Conservation (phyloP, 768 basidiomycete genomes). For the Rhizopogon vulgaris region DNA sequence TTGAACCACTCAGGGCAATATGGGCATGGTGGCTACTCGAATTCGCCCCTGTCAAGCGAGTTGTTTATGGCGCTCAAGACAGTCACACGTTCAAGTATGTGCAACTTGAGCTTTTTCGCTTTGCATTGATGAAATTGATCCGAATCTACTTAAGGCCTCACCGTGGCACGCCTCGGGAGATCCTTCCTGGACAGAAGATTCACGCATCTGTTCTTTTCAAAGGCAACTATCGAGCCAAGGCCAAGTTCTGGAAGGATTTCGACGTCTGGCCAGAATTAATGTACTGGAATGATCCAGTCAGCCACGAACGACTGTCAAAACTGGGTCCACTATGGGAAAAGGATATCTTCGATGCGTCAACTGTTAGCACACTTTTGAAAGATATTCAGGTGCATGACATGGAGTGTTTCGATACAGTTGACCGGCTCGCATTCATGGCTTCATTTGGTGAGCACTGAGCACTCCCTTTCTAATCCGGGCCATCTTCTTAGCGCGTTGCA, state of each 20-base stretch:
- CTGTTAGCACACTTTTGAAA: neutral
- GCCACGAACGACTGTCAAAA: constrained; percentile 5
- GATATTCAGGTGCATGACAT: neutral
- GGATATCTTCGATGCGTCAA: constrained; percentile 4
- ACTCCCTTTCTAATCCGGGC: neutral
- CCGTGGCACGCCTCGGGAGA: neutral
- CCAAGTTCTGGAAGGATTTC: constrained; percentile 5
- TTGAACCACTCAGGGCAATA: neutral
- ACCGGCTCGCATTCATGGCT: constrained; percentile 7
- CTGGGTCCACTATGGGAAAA: constrained; percentile 7
- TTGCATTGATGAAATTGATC: neutral
- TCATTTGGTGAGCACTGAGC: constrained; percentile 4
- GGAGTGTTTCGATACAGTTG: constrained; percentile 2
- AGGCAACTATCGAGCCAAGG: constrained; percentile 3
- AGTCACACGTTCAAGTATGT: neutral
- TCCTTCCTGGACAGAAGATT: constrained; percentile 8
- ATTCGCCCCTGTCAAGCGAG: constrained; percentile 2
- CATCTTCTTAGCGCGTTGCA: neutral
- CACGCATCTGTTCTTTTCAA: constrained; percentile 9
- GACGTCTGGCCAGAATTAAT: constrained; percentile 6
- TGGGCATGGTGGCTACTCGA: constrained; percentile 1
- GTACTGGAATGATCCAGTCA: constrained; percentile 10
- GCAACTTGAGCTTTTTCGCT: neutral
- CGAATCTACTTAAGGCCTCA: neutral
- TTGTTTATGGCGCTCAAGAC: constrained; percentile 3